A percentile compares a stretch with the other conserved stretches of the same genome.
These are phyloP conservation scores for Entomortierella beljakovae DNA, from an alignment of 192 early-diverging fungal species.

Conservation along the genomic window DNA sequence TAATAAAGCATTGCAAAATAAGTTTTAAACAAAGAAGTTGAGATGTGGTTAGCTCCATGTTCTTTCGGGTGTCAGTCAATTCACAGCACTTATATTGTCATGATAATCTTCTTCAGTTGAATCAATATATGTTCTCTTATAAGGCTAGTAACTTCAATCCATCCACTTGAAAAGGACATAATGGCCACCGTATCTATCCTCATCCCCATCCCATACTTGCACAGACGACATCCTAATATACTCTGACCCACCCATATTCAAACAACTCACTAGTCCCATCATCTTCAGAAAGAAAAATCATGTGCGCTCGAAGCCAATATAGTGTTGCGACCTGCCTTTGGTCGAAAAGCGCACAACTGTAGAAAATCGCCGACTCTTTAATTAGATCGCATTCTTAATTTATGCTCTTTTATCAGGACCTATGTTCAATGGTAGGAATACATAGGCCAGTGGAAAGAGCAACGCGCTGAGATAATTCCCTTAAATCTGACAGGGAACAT, in stretches of 20 bases:
- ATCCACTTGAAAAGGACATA: background rate
- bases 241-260: background rate
- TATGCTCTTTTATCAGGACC: slow-evolving; percentile 19
- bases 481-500: background rate
- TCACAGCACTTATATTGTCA: background rate
- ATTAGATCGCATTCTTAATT: slow-evolving; percentile 20
- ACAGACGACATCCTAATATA: background rate
- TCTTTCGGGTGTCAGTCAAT: no score
- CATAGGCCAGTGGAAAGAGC: slow-evolving; percentile 15
- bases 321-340: slow-evolving; percentile 44
- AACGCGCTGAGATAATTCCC: slow-evolving; percentile 8
- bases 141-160: background rate
- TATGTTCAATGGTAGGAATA: slow-evolving; percentile 14
- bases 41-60: no score
- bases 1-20: no score
- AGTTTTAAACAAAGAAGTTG: no score
- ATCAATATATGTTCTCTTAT: slow-evolving; percentile 18
- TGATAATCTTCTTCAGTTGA: slow-evolving; percentile 12
- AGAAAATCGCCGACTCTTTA: slow-evolving; percentile 23
- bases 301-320: background rate
- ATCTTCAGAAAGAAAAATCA: background rate
- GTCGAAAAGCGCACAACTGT: slow-evolving; percentile 28
- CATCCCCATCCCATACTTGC: background rate
- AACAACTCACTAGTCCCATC: background rate
- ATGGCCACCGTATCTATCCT: background rate